These are phyloP conservation scores for Passalora sequoiae DNA, from an alignment of 2,329 filamentous ascomycete species.

Conservation along the genomic window DNA sequence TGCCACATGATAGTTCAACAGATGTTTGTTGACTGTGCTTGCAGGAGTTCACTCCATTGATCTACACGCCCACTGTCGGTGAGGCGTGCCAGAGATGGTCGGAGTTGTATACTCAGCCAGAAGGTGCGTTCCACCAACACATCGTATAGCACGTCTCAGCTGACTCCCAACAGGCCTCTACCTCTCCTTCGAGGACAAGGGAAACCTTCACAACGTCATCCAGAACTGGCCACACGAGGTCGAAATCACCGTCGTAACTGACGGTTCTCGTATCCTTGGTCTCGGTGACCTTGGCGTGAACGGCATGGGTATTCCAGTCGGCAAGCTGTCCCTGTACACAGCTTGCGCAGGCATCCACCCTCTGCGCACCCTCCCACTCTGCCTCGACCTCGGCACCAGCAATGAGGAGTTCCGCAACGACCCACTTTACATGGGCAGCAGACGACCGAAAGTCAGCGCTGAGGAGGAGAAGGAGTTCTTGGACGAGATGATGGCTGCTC, in stretches of 20 bases:
- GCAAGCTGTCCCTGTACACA: slow-evolving; percentile 92
- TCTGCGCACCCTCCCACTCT: slow-evolving; percentile 58
- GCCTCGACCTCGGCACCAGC: slow-evolving; percentile 58
- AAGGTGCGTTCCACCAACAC: slow-evolving; percentile 51
- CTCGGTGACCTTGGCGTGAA: slow-evolving; percentile 94
- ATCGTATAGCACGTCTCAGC: background rate
- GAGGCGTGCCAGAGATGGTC: slow-evolving; percentile 97
- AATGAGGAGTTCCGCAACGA: slow-evolving; percentile 65
- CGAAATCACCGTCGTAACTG: slow-evolving; percentile 94
- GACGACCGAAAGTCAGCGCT: slow-evolving; percentile 71
- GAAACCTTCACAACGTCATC: slow-evolving; percentile 81
- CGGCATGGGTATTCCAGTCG: slow-evolving; percentile 96
- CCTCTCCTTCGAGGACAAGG: slow-evolving; percentile 90
- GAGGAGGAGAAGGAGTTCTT: slow-evolving; percentile 84
- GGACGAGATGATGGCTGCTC: slow-evolving; percentile 94
- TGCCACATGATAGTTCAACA: background rate
- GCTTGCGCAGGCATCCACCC: slow-evolving; percentile 93
- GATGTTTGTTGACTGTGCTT: slow-evolving; percentile 3
- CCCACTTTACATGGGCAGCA: slow-evolving; percentile 85
- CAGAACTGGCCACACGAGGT: slow-evolving; percentile 92
- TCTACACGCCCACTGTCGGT: slow-evolving; percentile 87
- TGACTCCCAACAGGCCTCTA: slow-evolving; percentile 58
- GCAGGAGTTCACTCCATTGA: slow-evolving; percentile 72
- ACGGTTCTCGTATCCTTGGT: slow-evolving; percentile 87
- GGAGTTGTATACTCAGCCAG: slow-evolving; percentile 88